Evolutionary conservation across 2,329 filamentous ascomycete genomes (phyloP).

Genomic region (Botrytis galanthina): DNA sequence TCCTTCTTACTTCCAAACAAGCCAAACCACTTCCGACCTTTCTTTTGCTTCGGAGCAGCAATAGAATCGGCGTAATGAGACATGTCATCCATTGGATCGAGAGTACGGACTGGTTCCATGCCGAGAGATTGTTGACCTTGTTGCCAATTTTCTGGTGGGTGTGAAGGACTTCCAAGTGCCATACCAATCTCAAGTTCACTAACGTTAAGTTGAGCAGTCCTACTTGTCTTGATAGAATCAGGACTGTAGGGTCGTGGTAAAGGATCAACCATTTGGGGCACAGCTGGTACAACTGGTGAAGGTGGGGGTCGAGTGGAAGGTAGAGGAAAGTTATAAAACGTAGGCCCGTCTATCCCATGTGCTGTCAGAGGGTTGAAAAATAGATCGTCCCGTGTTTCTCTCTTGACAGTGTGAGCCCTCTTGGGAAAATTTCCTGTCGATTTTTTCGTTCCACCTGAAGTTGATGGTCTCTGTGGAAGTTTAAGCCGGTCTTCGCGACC

Average conservation of each 20-base stretch:
- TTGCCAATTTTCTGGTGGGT: slow-evolving; percentile 34
- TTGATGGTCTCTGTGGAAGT: slow-evolving; percentile 35
- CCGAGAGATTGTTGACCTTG: slow-evolving; percentile 21
- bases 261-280: not conserved
- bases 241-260: slow-evolving; percentile 4
- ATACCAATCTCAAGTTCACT: slow-evolving; percentile 57
- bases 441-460: slow-evolving; percentile 34
- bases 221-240: not conserved
- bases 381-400: slow-evolving; percentile 37
- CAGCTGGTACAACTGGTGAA: slow-evolving; percentile 17
- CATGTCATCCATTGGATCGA: slow-evolving; percentile 29
- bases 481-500: slow-evolving; percentile 24
- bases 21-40: slow-evolving; percentile 58
- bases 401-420: slow-evolving; percentile 28
- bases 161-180: slow-evolving; percentile 68
- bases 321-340: slow-evolving; percentile 35
- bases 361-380: slow-evolving; percentile 35
- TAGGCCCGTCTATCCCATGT: slow-evolving; percentile 32
- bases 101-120: slow-evolving; percentile 26
- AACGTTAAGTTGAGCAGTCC: not conserved
- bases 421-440: slow-evolving; percentile 26
- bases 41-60: slow-evolving; percentile 41
- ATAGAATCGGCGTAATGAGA: slow-evolving; percentile 16
- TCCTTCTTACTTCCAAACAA: slow-evolving; percentile 46
- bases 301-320: slow-evolving; percentile 32